phyloP scores from a whole-genome alignment of 331 rosid genomes.

The Cydonia oblonga region DNA sequence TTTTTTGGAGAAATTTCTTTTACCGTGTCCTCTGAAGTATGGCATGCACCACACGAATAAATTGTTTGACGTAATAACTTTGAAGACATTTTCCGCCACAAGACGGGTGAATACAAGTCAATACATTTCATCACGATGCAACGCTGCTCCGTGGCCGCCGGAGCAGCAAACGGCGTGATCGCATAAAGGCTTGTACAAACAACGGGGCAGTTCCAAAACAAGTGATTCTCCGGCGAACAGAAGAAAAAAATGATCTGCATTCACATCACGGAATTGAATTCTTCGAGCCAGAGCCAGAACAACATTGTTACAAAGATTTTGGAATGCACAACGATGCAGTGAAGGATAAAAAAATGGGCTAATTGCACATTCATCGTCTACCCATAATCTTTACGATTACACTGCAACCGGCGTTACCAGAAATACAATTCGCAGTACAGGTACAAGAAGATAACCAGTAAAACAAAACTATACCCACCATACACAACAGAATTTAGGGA shows the following conservation, averaged over 20 bases:
- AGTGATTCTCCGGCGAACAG: background rate
- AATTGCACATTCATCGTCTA: background rate
- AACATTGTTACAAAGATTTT: background rate
- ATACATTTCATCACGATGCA: too few species aligned
- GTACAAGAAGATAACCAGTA: background rate
- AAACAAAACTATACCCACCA: too few species aligned
- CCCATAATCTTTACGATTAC: background rate
- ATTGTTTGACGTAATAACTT: too few species aligned
- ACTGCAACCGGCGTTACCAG: background rate
- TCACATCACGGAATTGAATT: background rate
- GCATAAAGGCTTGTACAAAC: background rate
- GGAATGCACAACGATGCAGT: background rate
- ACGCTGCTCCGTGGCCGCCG: background rate
- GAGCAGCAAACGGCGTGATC: background rate
- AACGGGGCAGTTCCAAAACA: background rate
- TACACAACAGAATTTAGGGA: too few species aligned
- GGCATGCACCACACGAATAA: too few species aligned
- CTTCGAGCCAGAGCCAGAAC: background rate
- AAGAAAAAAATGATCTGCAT: background rate
- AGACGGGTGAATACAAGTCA: too few species aligned
- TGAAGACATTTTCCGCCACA: background rate
- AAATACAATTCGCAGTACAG: background rate
- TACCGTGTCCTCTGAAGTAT: too few species aligned
- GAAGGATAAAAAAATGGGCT: background rate
- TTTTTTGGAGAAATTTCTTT: too few species aligned